These are phyloP conservation scores for Jaltomata sinuosa DNA, from an alignment of 257 asterid species.

Conservation along the genomic window DNA sequence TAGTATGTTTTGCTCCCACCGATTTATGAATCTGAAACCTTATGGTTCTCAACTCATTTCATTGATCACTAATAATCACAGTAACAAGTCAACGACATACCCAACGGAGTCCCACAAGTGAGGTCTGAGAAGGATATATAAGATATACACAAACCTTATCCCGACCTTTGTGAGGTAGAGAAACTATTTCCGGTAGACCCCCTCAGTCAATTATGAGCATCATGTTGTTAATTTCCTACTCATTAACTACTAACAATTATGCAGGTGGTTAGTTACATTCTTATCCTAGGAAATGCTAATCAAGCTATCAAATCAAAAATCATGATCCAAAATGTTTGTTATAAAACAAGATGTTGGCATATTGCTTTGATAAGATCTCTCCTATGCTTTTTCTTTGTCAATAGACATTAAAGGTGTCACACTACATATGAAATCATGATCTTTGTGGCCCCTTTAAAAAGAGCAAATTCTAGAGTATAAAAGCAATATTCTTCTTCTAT, in stretches of 20 bases:
- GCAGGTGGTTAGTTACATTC: neutral
- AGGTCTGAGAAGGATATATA: neutral
- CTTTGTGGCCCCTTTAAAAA: neutral
- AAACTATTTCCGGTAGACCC: accelerated
- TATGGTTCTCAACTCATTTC: neutral
- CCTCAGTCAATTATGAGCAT: neutral
- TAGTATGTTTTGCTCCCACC: neutral
- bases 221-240: neutral
- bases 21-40: neutral
- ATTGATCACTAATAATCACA: neutral
- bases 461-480: neutral
- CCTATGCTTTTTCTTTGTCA: neutral
- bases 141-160: neutral
- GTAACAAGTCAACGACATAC: neutral
- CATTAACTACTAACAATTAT: neutral
- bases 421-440: neutral
- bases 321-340: neutral
- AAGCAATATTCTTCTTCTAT: neutral
- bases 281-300: neutral
- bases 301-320: neutral
- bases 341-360: neutral
- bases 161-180: accelerated
- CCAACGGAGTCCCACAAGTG: accelerated
- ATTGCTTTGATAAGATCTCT: neutral
- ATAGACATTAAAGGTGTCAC: neutral